Conservation (phyloP, 768 basidiomycete genomes). For the Trichaptum fuscoviolaceum region DNA sequence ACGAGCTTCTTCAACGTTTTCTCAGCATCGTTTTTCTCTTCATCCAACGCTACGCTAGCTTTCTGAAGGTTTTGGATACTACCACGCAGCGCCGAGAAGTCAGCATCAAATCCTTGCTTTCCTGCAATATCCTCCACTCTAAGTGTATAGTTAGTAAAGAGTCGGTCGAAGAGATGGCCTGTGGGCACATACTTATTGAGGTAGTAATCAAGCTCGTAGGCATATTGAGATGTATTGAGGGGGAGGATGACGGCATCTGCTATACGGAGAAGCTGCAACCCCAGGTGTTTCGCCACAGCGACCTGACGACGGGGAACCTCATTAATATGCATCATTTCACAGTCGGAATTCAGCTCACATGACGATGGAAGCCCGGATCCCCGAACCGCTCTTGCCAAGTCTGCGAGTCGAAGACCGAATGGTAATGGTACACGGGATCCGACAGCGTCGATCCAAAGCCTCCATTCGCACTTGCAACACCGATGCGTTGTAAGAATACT, state of each 20-base stretch:
- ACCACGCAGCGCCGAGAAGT: conserved; percentile 39
- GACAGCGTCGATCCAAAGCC: conserved; percentile 32
- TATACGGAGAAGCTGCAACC: conserved; percentile 49
- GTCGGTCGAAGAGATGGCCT: not conserved
- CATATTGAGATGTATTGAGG: conserved; percentile 65
- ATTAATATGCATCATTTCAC: conserved; percentile 1
- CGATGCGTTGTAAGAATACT: conserved; percentile 80
- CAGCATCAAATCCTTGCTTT: conserved; percentile 23
- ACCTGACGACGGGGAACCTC: conserved; percentile 26
- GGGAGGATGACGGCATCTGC: conserved; percentile 53
- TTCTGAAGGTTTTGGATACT: conserved; percentile 42
- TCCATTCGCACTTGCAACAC: conserved; percentile 39
- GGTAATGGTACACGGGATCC: conserved; percentile 57
- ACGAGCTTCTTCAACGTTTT: conserved; percentile 44
- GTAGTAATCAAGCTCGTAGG: conserved; percentile 48
- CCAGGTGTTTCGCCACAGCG: conserved; percentile 55
- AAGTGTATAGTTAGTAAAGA: conserved; percentile 19
- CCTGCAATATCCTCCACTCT: conserved; percentile 27
- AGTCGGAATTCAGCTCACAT: conserved; percentile 31
- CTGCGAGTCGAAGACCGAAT: conserved; percentile 53
- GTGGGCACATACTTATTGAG: conserved; percentile 38
- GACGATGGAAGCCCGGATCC: conserved; percentile 58
- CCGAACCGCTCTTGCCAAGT: conserved; percentile 57
- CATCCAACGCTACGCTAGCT: conserved; percentile 51
- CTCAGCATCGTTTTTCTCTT: conserved; percentile 54